A percentile compares a stretch with the other conserved stretches of the same genome.
phyloP scores from a whole-genome alignment of 148 eudicot species.

The Silene latifolia region DNA sequence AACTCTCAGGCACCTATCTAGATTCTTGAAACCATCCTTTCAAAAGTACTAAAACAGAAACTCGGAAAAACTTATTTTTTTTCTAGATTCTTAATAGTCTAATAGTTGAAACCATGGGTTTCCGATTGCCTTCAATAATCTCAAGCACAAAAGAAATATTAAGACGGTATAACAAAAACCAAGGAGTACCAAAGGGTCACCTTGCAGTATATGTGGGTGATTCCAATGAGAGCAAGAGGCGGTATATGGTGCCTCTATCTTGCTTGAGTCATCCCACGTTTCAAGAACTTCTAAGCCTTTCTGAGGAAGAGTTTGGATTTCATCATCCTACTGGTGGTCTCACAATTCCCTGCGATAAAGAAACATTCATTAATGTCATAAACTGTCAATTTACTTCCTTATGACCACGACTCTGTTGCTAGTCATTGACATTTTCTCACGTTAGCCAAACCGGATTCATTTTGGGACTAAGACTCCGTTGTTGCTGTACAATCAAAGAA shows the following conservation, averaged over 20 bases:
- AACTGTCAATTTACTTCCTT: constrained; percentile 3
- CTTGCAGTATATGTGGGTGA: constrained; percentile 41
- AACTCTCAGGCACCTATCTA: neutral
- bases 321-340: constrained; percentile 33
- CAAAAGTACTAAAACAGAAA: neutral
- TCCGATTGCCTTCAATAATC: constrained; percentile 3
- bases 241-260: constrained; percentile 32
- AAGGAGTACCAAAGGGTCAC: constrained; percentile 34
- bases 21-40: too few relatives aligned
- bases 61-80: neutral
- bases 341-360: constrained; percentile 36
- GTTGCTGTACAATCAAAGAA: neutral
- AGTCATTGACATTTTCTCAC: too few relatives aligned
- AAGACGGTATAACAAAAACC: constrained; percentile 15
- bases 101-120: neutral
- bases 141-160: constrained; percentile 18
- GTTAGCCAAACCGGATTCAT: neutral
- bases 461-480: too few relatives aligned
- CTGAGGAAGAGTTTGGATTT: constrained; percentile 41
- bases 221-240: constrained; percentile 12
- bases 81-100: neutral
- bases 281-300: constrained; percentile 26
- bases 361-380: constrained; percentile 21
- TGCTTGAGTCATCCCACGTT: constrained; percentile 37
- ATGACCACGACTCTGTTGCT: too few relatives aligned